These are phyloP conservation scores for Leersia perrieri DNA, from an alignment of 176 grass and related monocot species.

Conservation along the genomic window DNA sequence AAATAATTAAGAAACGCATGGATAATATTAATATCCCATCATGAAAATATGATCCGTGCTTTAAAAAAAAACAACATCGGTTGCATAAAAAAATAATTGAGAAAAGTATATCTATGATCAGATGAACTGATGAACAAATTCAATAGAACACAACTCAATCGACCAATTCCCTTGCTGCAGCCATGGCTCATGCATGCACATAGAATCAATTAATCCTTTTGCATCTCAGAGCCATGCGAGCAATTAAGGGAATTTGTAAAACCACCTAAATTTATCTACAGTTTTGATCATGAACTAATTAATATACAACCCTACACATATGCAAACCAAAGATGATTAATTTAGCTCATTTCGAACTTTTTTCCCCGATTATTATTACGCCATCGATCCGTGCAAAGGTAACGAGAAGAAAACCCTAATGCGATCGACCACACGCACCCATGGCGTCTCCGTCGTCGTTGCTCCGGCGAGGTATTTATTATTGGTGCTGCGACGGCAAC, in stretches of 20 bases:
- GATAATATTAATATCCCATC: conserved; percentile 6
- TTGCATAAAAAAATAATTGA: background rate
- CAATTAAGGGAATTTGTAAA: background rate
- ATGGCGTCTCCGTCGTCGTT: background rate
- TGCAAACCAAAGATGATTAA: background rate
- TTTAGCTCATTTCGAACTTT: background rate
- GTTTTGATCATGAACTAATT: background rate
- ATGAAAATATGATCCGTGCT: background rate
- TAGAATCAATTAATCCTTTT: too few species aligned
- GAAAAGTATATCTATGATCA: background rate
- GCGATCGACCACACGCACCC: background rate
- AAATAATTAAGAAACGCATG: background rate
- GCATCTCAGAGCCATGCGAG: background rate
- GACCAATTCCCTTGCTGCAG: background rate
- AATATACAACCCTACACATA: background rate
- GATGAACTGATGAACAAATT: background rate
- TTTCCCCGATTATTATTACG: background rate
- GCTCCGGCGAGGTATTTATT: conserved; percentile 15
- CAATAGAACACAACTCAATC: background rate
- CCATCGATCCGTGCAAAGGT: background rate
- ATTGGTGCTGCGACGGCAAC: conserved; percentile 49
- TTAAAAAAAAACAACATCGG: background rate
- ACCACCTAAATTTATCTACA: background rate
- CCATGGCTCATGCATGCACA: background rate
- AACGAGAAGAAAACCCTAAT: conserved; percentile 25